Percentiles rank a stretch among this genome's conserved stretches.
phyloP scores from a whole-genome alignment of 2,329 filamentous ascomycete species.

The Xylaria sp. region DNA sequence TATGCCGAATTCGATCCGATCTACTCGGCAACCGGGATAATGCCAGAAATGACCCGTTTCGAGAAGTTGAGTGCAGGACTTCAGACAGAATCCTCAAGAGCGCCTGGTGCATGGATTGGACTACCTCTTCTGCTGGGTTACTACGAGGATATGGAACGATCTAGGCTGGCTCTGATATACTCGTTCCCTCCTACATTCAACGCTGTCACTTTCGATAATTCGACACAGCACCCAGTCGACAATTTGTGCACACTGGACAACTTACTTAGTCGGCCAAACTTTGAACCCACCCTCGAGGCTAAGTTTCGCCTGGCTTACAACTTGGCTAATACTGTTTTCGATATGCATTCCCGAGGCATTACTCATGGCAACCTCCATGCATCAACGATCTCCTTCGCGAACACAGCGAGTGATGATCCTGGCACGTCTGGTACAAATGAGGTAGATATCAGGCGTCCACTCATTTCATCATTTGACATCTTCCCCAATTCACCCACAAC shows the following conservation, averaged over 20 bases:
- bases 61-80: constrained; percentile 70
- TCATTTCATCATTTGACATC: constrained; percentile 78
- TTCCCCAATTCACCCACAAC: constrained; percentile 64
- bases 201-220: constrained; percentile 63
- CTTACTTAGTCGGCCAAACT: constrained; percentile 61
- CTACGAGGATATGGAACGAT: constrained; percentile 77
- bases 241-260: constrained; percentile 65
- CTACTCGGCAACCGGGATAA: constrained; percentile 69
- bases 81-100: constrained; percentile 62
- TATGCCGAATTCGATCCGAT: constrained; percentile 73
- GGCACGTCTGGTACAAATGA: constrained; percentile 54
- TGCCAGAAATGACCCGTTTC: constrained; percentile 71
- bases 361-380: constrained; percentile 76
- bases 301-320: constrained; percentile 81
- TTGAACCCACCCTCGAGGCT: constrained; percentile 75
- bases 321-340: constrained; percentile 76
- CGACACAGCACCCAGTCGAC: constrained; percentile 61
- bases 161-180: constrained; percentile 79
- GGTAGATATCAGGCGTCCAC: constrained; percentile 73
- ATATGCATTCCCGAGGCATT: constrained; percentile 75
- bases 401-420: constrained; percentile 54
- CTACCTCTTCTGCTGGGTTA: constrained; percentile 72
- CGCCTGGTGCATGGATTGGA: constrained; percentile 68
- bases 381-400: constrained; percentile 74
- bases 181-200: constrained; percentile 75